Conservation (phyloP, 1,139 yeast genomes). For the Saccharomycopsis crataegensis region DNA sequence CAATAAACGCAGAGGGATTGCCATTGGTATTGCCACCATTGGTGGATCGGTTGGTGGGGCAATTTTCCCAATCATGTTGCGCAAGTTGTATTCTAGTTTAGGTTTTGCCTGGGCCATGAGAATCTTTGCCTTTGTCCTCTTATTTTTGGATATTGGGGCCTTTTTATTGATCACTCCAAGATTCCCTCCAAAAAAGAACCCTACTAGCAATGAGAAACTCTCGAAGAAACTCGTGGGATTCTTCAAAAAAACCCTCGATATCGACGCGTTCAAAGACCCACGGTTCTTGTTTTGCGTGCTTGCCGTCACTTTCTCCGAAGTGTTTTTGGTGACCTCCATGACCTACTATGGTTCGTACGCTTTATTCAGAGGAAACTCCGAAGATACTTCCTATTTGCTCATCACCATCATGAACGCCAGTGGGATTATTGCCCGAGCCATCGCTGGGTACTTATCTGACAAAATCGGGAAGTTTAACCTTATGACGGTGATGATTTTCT, state of each 20-base stretch:
- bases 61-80: conserved; percentile 50
- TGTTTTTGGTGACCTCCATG: conserved; percentile 43
- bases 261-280: conserved; percentile 31
- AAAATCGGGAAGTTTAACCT: conserved; percentile 53
- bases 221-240: not conserved
- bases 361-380: conserved; percentile 43
- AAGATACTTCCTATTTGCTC: conserved; percentile 43
- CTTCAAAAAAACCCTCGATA: conserved; percentile 6
- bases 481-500: conserved; percentile 36
- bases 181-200: conserved; percentile 24
- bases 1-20: conserved; percentile 42
- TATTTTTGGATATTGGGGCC: conserved; percentile 35
- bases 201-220: not conserved
- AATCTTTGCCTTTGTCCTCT: conserved; percentile 42
- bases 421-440: conserved; percentile 51
- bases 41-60: conserved; percentile 65
- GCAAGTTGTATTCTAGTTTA: conserved; percentile 42
- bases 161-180: conserved; percentile 43
- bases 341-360: conserved; percentile 54
- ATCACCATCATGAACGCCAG: conserved; percentile 52
- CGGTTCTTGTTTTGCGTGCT: conserved; percentile 34
- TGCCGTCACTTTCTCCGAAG: conserved; percentile 45
- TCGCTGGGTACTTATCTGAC: conserved; percentile 50
- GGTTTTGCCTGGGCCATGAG: conserved; percentile 62
- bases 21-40: conserved; percentile 49